These are phyloP conservation scores for Rosellinia necatrix DNA, from an alignment of 2,329 filamentous ascomycete genomes.

Conservation along the genomic window DNA sequence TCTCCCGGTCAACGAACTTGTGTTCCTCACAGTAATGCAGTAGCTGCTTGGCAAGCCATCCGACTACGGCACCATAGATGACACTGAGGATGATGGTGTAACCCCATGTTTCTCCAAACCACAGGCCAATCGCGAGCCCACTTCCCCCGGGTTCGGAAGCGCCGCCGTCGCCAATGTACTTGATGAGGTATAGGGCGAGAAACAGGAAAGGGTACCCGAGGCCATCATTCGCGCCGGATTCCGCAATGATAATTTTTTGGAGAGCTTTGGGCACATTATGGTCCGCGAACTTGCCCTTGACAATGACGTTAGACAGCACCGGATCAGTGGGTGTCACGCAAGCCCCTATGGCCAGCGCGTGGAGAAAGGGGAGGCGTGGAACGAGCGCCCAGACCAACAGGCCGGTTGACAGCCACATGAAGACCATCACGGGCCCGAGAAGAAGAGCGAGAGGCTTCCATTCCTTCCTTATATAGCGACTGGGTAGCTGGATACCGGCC, in stretches of 20 bases:
- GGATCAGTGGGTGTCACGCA: conserved; percentile 94
- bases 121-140: conserved; percentile 71
- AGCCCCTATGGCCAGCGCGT: conserved; percentile 78
- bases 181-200: conserved; percentile 80
- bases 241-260: conserved; percentile 79
- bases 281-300: conserved; percentile 92
- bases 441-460: conserved; percentile 77
- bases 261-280: conserved; percentile 83
- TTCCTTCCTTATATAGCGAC: conserved; percentile 77
- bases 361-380: conserved; percentile 72
- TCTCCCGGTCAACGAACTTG: conserved; percentile 83
- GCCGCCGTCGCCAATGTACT: conserved; percentile 68
- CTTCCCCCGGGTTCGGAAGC: conserved; percentile 61
- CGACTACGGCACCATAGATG: conserved; percentile 75
- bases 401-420: conserved; percentile 86
- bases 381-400: conserved; percentile 78
- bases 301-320: conserved; percentile 83
- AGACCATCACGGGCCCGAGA: conserved; percentile 81
- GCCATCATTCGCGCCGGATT: conserved; percentile 89
- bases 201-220: conserved; percentile 89
- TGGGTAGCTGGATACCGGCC: conserved; percentile 85
- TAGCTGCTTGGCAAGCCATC: conserved; percentile 80
- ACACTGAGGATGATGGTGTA: conserved; percentile 83
- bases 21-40: conserved; percentile 83
- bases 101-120: conserved; percentile 84